phyloP scores from a whole-genome alignment of 1,284 basidiomycete species.

The Leccinum fuscescens region DNA sequence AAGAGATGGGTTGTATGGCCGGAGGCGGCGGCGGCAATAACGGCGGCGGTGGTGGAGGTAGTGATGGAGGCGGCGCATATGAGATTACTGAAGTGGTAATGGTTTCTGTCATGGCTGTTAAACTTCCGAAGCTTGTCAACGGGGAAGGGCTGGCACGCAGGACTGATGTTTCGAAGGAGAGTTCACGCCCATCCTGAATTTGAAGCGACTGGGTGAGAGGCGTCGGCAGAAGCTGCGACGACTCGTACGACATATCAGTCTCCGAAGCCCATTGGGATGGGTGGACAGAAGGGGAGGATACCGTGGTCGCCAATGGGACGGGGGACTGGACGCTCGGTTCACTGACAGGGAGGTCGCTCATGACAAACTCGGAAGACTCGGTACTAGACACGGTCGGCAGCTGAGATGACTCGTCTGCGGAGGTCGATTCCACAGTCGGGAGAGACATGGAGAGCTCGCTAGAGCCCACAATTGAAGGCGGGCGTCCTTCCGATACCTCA shows the following conservation, averaged over 20 bases:
- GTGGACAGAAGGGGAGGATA: constrained; percentile 19
- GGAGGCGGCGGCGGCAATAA: constrained; percentile 3
- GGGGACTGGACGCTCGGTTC: constrained; percentile 26
- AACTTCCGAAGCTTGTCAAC: constrained; percentile 33
- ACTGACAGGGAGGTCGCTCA: constrained; percentile 28
- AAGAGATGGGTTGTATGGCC: constrained; percentile 15
- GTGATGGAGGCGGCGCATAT: neutral
- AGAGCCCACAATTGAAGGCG: constrained; percentile 22
- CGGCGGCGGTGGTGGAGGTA: neutral
- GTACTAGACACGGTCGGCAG: constrained; percentile 22
- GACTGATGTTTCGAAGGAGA: constrained; percentile 60
- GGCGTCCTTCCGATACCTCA: constrained; percentile 13
- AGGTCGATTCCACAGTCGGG: constrained; percentile 26
- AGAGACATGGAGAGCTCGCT: constrained; percentile 26
- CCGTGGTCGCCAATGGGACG: constrained; percentile 24
- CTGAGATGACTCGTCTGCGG: constrained; percentile 22
- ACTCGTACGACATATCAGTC: constrained; percentile 67
- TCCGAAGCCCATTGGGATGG: constrained; percentile 51
- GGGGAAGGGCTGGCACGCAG: constrained; percentile 49
- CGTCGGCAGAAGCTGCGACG: constrained; percentile 63
- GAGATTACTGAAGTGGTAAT: constrained; percentile 30
- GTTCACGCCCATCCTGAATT: constrained; percentile 56
- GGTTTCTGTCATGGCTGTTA: constrained; percentile 38
- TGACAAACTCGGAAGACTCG: constrained; percentile 35
- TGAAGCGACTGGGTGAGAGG: constrained; percentile 60